These are phyloP conservation scores for Graphilbum ipis-grandicollis DNA, from an alignment of 2,329 filamentous ascomycete species.

Conservation along the genomic window DNA sequence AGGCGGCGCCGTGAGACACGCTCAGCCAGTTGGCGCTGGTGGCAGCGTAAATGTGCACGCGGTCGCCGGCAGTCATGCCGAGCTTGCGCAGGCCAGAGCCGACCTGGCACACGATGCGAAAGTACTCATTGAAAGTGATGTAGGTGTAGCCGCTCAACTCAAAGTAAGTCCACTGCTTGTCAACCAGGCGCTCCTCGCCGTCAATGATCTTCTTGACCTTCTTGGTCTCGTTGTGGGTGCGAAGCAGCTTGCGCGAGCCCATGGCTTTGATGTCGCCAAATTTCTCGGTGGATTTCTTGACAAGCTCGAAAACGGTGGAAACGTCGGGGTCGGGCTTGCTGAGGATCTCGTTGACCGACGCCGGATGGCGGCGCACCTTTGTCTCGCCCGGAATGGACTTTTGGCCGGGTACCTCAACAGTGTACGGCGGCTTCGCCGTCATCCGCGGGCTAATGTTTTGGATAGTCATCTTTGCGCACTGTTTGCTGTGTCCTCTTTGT, in stretches of 20 bases:
- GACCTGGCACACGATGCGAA: constrained; percentile 48
- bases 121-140: constrained; percentile 62
- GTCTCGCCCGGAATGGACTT: constrained; percentile 55
- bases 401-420: constrained; percentile 48
- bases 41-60: constrained; percentile 64
- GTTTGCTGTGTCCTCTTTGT: neutral
- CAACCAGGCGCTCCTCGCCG: constrained; percentile 59
- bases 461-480: constrained; percentile 2
- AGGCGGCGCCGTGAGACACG: constrained; percentile 35
- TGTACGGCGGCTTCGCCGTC: constrained; percentile 45
- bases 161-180: constrained; percentile 79
- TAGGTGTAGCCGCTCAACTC: constrained; percentile 68
- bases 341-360: constrained; percentile 43
- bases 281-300: constrained; percentile 47
- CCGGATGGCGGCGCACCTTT: constrained; percentile 49
- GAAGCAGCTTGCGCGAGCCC: constrained; percentile 56
- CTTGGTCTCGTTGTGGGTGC: constrained; percentile 68
- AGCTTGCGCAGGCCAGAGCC: constrained; percentile 57
- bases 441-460: constrained; percentile 24
- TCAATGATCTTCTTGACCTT: constrained; percentile 81
- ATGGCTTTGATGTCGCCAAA: constrained; percentile 48
- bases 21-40: constrained; percentile 41
- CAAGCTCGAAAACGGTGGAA: constrained; percentile 58
- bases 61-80: constrained; percentile 50
- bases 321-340: constrained; percentile 45